Conservation (phyloP, 148 eudicot genomes). For the Vaccinium corymbosum region DNA sequence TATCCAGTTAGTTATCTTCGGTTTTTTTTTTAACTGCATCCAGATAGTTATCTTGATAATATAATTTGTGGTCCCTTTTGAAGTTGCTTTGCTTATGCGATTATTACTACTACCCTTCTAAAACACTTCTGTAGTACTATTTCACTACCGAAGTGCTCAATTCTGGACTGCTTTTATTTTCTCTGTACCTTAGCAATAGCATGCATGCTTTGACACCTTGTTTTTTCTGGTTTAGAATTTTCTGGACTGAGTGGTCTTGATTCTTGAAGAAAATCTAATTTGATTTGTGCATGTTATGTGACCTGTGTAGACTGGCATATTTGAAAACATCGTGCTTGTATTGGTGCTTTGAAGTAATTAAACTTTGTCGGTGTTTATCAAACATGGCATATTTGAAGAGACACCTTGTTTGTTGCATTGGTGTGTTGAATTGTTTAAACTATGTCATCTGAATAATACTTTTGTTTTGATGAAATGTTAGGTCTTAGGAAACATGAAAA, state of each 20-base stretch:
- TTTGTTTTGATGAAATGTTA: constrained; percentile 30
- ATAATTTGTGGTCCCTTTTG: not conserved
- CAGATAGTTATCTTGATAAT: not conserved
- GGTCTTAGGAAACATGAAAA: constrained; percentile 75
- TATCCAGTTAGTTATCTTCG: not conserved
- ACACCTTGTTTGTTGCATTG: not conserved
- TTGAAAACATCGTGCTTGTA: not conserved
- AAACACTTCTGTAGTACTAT: not conserved
- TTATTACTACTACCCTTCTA: not conserved
- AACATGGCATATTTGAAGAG: not conserved
- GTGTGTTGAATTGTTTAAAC: not conserved
- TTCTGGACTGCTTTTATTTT: not conserved
- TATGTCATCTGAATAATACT: constrained; percentile 9
- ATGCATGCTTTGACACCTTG: not conserved
- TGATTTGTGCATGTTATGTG: not conserved
- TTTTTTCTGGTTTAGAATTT: not conserved
- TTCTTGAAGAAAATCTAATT: not conserved
- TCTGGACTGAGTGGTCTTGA: not conserved
- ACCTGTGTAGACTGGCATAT: not conserved
- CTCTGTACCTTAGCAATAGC: not conserved
- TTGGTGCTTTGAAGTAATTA: constrained; percentile 3
- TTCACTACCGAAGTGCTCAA: not conserved
- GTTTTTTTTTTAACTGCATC: not conserved
- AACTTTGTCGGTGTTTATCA: not conserved
- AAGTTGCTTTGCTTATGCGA: not conserved